Evolutionary conservation across 305 asterid species (phyloP).

Genomic region (Nicotiana rustica): DNA sequence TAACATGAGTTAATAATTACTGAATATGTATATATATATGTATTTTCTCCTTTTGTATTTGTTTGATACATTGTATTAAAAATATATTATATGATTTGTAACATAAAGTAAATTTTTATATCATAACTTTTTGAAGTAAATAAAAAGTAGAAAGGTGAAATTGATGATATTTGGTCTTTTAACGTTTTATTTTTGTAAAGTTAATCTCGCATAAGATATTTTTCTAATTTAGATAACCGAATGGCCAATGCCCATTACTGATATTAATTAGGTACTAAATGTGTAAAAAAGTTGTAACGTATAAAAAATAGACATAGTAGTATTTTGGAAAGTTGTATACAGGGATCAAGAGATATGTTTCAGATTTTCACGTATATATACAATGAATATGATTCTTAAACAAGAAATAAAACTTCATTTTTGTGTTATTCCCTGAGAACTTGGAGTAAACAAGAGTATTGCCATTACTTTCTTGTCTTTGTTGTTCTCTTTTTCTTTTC

Average conservation of each 20-base stretch:
- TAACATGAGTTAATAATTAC: no score
- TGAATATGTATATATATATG: no score
- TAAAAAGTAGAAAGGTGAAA: background rate
- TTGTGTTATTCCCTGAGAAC: background rate
- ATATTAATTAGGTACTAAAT: no score
- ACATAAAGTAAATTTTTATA: background rate
- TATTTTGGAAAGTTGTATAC: constrained; percentile 8
- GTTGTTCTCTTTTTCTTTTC: no score
- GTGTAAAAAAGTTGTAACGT: no score
- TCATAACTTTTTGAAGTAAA: background rate
- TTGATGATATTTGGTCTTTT: background rate
- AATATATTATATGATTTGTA: background rate
- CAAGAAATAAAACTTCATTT: background rate
- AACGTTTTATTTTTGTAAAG: no score
- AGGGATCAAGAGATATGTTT: background rate
- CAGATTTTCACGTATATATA: no score
- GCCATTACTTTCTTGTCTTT: background rate
- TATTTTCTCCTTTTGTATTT: background rate
- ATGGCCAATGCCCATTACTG: background rate
- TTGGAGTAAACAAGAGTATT: constrained; percentile 2
- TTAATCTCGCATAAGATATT: background rate
- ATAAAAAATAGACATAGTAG: background rate
- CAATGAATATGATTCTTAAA: background rate
- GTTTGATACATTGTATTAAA: background rate
- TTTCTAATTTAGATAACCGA: no score